Evolutionary conservation across 1,139 yeast genomes (phyloP), one percentile per base, ranked within the genome.

Genomic region (Meyerozyma guilliermondii): DNA sequence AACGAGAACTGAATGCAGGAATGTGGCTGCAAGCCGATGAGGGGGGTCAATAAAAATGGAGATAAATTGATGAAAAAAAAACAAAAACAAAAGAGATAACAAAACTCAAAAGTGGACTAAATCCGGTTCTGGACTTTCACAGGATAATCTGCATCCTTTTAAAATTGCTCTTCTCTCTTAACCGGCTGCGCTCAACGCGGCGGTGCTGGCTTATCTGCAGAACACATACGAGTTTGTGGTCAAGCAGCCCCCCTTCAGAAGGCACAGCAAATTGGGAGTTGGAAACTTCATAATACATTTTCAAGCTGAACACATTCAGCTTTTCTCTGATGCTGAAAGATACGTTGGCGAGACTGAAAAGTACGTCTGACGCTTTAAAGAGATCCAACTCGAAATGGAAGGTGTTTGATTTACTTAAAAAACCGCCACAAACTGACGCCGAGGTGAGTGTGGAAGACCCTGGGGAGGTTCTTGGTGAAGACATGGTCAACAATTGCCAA

Each of bases 401-500:
- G 33, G 43, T 60, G 16, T 51, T 60, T 42, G 63, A 59, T 41
- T 48, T 55, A 44, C 49, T 60, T n/a, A 56, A 52, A 43, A 33
- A 33, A 17, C 24, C n/a, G 23, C 13, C 36, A 5, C 36, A 30
- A 43, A 35, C 50, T 45, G 42, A 39, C 10, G 1, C 11, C 9
- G 30, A 23, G 3, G 23, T 22, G 36, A 11, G 7, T 5, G 20
- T 38, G 14, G 20, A 38, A 11, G 36, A 38, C 16, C 11, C 20
- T 1, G 40, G 5, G 24, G 24, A 9, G 3, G 11, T 20, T 4
- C 44, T 37, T 7, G 43, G 14, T 3, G 47, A 46, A 9, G 42
- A 41, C 10, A 39, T 53, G 14, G 56, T 66, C 18, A 54, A 56
- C 38, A 60, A 59, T 43, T 71, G 77, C 48, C 55, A 54, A 13